Percentiles rank a stretch among this genome's conserved stretches.
Evolutionary conservation across 768 basidiomycete species (phyloP).

Genomic region (Amanita phalloides): DNA sequence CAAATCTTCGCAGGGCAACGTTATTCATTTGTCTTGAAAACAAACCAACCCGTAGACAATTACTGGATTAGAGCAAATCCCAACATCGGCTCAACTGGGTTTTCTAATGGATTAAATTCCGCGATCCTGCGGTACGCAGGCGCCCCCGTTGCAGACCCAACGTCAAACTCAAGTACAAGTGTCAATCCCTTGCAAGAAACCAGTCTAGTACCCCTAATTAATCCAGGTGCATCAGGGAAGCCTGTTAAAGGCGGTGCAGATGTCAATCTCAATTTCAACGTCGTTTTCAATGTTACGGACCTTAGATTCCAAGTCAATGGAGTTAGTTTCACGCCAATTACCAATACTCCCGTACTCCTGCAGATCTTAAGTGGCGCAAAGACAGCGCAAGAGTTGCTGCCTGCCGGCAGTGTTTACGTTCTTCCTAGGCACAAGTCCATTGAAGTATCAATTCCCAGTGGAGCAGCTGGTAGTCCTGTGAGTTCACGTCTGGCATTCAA

Average conservation of each 20-base stretch:
- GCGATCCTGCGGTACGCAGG: constrained; percentile 43
- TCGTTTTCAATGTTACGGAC: constrained; percentile 9
- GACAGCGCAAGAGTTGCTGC: constrained; percentile 36
- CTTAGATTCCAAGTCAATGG: constrained; percentile 20
- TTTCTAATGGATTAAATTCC: constrained; percentile 33
- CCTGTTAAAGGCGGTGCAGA: constrained; percentile 15
- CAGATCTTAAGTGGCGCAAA: constrained; percentile 47
- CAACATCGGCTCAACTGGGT: constrained; percentile 14
- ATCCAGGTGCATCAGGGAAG: constrained; percentile 12
- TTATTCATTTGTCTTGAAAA: constrained; percentile 31
- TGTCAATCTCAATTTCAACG: constrained; percentile 11
- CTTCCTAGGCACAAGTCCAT: constrained; percentile 33
- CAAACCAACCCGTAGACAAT: constrained; percentile 25
- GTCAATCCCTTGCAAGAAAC: constrained; percentile 1
- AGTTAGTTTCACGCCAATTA: constrained; percentile 23
- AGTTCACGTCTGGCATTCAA: not conserved
- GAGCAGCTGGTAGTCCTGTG: constrained; percentile 1
- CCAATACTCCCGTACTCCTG: constrained; percentile 36
- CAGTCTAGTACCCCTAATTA: constrained; percentile 6
- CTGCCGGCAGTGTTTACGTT: constrained; percentile 32
- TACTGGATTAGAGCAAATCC: constrained; percentile 34
- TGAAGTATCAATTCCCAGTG: constrained; percentile 10
- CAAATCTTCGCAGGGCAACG: constrained; percentile 34
- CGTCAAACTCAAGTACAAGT: constrained; percentile 6
- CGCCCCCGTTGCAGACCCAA: constrained; percentile 26